phyloP scores from a whole-genome alignment of 2,329 filamentous ascomycete species.

The Diaporthe caulivora region DNA sequence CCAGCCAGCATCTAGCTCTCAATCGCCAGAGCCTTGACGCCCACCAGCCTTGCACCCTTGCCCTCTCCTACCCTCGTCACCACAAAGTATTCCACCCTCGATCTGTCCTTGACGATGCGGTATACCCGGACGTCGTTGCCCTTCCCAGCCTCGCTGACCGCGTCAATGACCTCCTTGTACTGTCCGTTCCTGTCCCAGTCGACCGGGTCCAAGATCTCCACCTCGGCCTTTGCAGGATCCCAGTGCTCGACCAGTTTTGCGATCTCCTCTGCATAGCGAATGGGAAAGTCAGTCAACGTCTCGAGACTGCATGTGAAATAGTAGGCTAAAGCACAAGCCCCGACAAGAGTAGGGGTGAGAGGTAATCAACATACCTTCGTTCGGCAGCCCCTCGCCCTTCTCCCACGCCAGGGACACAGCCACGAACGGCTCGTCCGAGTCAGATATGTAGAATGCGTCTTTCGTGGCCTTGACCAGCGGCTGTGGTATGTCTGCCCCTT shows the following conservation, averaged over 20 bases:
- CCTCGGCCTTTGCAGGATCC: slow-evolving; percentile 63
- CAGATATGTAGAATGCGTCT: slow-evolving; percentile 79
- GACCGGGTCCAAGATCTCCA: slow-evolving; percentile 75
- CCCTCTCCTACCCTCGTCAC: slow-evolving; percentile 71
- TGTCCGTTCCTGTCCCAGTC: slow-evolving; percentile 81
- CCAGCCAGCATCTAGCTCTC: slow-evolving; percentile 66
- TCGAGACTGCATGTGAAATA: not conserved
- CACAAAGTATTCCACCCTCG: slow-evolving; percentile 84
- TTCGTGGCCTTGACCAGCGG: slow-evolving; percentile 63
- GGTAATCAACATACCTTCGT: slow-evolving; percentile 68
- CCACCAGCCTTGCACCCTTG: slow-evolving; percentile 74
- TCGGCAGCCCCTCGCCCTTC: slow-evolving; percentile 65
- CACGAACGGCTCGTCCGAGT: slow-evolving; percentile 88
- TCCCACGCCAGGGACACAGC: slow-evolving; percentile 77
- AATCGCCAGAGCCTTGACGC: slow-evolving; percentile 81
- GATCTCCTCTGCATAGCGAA: slow-evolving; percentile 70
- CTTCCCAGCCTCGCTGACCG: slow-evolving; percentile 72
- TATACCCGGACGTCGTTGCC: slow-evolving; percentile 82
- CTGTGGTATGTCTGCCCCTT: slow-evolving; percentile 70
- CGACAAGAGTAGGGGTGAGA: not conserved
- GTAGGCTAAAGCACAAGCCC: not conserved
- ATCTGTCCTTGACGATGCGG: slow-evolving; percentile 71
- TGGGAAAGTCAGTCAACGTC: slow-evolving; percentile 15
- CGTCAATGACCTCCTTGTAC: slow-evolving; percentile 77
- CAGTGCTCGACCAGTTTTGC: slow-evolving; percentile 74